These are phyloP conservation scores for Ruellia speciosa DNA, from an alignment of 305 asterid genomes.

Conservation along the genomic window DNA sequence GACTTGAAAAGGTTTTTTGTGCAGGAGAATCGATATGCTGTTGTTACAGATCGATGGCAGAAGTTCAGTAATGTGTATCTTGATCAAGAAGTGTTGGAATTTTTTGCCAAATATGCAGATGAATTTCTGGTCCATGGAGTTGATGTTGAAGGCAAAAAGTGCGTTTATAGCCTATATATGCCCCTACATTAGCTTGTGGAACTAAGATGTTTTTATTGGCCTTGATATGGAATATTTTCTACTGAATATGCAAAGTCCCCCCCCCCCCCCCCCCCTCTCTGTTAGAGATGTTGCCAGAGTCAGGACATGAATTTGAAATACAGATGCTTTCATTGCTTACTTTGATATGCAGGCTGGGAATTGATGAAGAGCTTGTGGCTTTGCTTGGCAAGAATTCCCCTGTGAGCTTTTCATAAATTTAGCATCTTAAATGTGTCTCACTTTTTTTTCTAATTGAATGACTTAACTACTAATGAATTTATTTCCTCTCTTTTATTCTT, in stretches of 20 bases:
- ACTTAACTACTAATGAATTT: not conserved
- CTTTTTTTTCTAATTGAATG: not conserved
- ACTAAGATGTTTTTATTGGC: not conserved
- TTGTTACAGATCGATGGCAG: conserved; percentile 97
- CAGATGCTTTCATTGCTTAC: conserved; percentile 14
- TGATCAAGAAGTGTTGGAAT: conserved; percentile 48
- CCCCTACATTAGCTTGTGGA: conserved; percentile 1
- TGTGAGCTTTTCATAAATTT: conserved; percentile 30
- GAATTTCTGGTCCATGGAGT: conserved; percentile 99
- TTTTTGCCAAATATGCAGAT: conserved; percentile 70
- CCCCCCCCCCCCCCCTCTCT: too few species aligned
- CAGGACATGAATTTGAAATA: conserved; percentile 5
- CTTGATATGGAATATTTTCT: not conserved
- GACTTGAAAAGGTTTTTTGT: conserved; percentile 20
- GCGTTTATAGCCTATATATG: conserved; percentile 20
- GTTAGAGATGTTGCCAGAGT: conserved; percentile 8
- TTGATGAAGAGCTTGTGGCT: conserved; percentile 90
- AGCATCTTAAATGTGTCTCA: not conserved
- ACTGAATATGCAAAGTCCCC: conserved; percentile 3
- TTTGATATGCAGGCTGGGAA: conserved; percentile 67
- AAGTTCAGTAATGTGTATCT: conserved; percentile 73
- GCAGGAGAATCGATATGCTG: conserved; percentile 71
- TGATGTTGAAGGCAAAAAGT: conserved; percentile 98
- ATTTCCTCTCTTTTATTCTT: too few species aligned
- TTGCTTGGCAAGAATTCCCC: conserved; percentile 73